Conservation (phyloP, 768 basidiomycete genomes). For the Mycena polygramma region DNA sequence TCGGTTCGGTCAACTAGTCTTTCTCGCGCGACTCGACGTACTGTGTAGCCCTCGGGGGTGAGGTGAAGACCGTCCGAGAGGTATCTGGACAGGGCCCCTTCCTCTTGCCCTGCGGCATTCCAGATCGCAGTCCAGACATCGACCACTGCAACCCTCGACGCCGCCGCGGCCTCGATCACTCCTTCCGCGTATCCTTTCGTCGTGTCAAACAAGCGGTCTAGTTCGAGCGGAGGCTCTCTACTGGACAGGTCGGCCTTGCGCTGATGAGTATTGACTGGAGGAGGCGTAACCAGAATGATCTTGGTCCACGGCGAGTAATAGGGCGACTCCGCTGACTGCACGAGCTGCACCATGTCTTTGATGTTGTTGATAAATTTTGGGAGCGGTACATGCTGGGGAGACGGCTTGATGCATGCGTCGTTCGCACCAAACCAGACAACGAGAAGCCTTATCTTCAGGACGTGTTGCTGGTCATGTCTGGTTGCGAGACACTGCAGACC, state of each 20-base stretch:
- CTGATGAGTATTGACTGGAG: slow-evolving; percentile 80
- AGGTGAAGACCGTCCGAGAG: slow-evolving; percentile 87
- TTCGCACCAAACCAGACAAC: slow-evolving; percentile 94
- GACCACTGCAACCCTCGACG: slow-evolving; percentile 69
- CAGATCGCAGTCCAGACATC: slow-evolving; percentile 85
- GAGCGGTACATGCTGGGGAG: slow-evolving; percentile 83
- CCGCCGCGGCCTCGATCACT: slow-evolving; percentile 70
- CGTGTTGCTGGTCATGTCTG: slow-evolving; percentile 57
- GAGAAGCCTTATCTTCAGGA: slow-evolving; percentile 77
- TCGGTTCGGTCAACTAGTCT: slow-evolving; percentile 10
- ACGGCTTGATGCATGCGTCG: slow-evolving; percentile 78
- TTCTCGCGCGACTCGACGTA: slow-evolving; percentile 49
- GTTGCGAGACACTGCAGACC: slow-evolving; percentile 69
- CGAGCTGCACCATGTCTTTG: slow-evolving; percentile 68
- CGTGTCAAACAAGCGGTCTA: slow-evolving; percentile 73
- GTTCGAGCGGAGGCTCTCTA: slow-evolving; percentile 61
- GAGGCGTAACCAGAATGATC: slow-evolving; percentile 87
- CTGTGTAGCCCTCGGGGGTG: slow-evolving; percentile 79
- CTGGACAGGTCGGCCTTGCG: slow-evolving; percentile 64
- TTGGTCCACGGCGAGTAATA: slow-evolving; percentile 80
- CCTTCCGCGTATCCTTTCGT: slow-evolving; percentile 81
- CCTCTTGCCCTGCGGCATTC: slow-evolving; percentile 75
- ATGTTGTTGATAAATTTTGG: slow-evolving; percentile 76
- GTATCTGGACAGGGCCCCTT: slow-evolving; percentile 63
- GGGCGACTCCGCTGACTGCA: slow-evolving; percentile 71